Conservation (phyloP, 2,329 filamentous ascomycete genomes). For the Neonectria sp. region DNA sequence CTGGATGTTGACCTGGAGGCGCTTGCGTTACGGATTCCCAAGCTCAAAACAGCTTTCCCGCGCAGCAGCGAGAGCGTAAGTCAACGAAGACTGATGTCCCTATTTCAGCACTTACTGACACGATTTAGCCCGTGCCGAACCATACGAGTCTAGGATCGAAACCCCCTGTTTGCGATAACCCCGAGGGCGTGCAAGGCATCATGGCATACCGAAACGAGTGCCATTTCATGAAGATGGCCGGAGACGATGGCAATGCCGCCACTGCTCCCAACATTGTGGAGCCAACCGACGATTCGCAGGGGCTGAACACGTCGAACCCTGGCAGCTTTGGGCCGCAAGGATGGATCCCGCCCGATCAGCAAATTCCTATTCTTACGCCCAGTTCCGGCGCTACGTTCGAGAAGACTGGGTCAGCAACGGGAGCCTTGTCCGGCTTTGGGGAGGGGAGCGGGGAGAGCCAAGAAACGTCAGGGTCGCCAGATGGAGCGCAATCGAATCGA, state of each 20-base stretch:
- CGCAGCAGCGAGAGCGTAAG: conserved; percentile 67
- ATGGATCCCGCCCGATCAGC: conserved; percentile 60
- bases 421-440: conserved; percentile 55
- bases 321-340: conserved; percentile 49
- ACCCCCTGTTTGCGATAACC: conserved; percentile 52
- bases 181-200: conserved; percentile 58
- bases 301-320: conserved; percentile 39
- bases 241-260: conserved; percentile 58
- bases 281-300: conserved; percentile 48
- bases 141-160: conserved; percentile 33
- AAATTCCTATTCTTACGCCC: conserved; percentile 55
- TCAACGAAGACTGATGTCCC: conserved; percentile 33
- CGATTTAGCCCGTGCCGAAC: conserved; percentile 48
- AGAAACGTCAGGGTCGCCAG: conserved; percentile 65
- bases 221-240: conserved; percentile 58
- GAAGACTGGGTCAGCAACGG: conserved; percentile 48
- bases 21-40: conserved; percentile 74
- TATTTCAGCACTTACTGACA: conserved; percentile 38
- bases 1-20: conserved; percentile 92
- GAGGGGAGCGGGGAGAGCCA: conserved; percentile 62
- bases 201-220: conserved; percentile 62
- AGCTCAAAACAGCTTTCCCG: conserved; percentile 69
- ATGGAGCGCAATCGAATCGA: conserved; percentile 66
- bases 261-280: conserved; percentile 59
- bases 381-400: conserved; percentile 54